phyloP scores from a whole-genome alignment of 306 rosid genomes.

The Acmispon strigosus region DNA sequence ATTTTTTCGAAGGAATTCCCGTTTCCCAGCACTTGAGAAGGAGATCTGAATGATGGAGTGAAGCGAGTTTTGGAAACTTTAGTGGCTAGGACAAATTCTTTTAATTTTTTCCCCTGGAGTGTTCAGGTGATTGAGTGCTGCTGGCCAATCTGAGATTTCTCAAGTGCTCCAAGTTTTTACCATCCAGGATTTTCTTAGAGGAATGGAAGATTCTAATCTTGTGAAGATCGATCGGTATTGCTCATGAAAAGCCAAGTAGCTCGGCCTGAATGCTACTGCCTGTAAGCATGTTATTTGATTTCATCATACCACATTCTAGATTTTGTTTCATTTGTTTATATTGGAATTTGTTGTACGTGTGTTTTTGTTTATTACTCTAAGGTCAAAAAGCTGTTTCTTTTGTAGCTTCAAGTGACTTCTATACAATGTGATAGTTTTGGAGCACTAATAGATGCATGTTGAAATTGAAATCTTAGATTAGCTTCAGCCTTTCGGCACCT shows the following conservation, averaged over 20 bases:
- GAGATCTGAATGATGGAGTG: slow-evolving; percentile 61
- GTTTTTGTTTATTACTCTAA: slow-evolving; percentile 27
- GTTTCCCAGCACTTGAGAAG: slow-evolving; percentile 77
- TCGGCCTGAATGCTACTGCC: slow-evolving; percentile 69
- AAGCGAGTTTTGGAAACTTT: slow-evolving; percentile 44
- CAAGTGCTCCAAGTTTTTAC: slow-evolving; percentile 17
- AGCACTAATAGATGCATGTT: slow-evolving; percentile 33
- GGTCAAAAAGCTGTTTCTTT: slow-evolving; percentile 38
- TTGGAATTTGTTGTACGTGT: slow-evolving; percentile 59
- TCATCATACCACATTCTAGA: slow-evolving; percentile 53
- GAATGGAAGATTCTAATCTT: slow-evolving; percentile 25
- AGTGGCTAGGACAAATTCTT: slow-evolving; percentile 78
- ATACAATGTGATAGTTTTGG: slow-evolving; percentile 39
- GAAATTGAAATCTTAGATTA: slow-evolving; percentile 20
- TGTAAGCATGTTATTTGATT: slow-evolving; percentile 81
- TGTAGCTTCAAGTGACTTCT: slow-evolving; percentile 42
- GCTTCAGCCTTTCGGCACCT: slow-evolving; percentile 17
- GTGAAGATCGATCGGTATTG: slow-evolving; percentile 27
- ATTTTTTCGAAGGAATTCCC: slow-evolving; percentile 79
- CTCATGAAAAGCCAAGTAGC: slow-evolving; percentile 36
- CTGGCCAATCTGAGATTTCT: slow-evolving; percentile 39
- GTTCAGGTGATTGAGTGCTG: slow-evolving; percentile 38
- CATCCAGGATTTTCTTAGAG: slow-evolving; percentile 18
- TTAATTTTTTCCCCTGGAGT: slow-evolving; percentile 71
- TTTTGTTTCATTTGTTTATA: slow-evolving; percentile 69